Base-by-base conservation (phyloP, 306 rosid genomes). In the Cucurbita maxima region DNA sequence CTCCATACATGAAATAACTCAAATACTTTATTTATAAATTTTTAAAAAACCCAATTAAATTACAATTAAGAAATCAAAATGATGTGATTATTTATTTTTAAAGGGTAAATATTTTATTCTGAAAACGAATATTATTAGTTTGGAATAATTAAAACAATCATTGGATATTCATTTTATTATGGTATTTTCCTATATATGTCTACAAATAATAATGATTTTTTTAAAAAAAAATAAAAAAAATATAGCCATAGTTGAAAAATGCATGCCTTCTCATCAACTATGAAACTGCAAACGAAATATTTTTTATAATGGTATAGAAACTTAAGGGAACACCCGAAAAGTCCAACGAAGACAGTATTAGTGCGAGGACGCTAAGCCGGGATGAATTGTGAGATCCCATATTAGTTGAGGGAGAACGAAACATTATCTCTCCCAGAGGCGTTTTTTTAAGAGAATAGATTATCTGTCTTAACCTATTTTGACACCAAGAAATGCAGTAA, bases 331-430 rank as follows among this genome's bases (percentile, higher is more conserved):
- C 3, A 0, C 3, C 34, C 3, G 34, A 30, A 30, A 30, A 3
- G 34, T 0, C 34, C 3, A 30, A 30, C 2, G 0, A 30, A 3
- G 0, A 30, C 34, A 2, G 3, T 30, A 2, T 30, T 3, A 30
- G 34, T 30, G 4, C 34, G 34, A 30, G 0, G 34, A 30, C 34
- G 34, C 34, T 30, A 30, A 30, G 34, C 3, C 3, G 3, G 3
- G 34, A 30, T 30, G 34, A 3, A 2, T 30, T 30, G 34, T 30
- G 3, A 30, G 34, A 30, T 30, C 34, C 3, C 34, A 30, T 3
- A 0, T 30, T 0, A 3, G 34, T 30, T 30, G 0, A 0, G 3
- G 34, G 3, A 30, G 4, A 30, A 30, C 34, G 0, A 3, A 30
- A 30, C 34, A 30, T 30, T 3, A 30, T 0, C 34, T 30, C 34